A percentile compares a stretch with the other conserved stretches of the same genome.
These are phyloP conservation scores for Gossypium turneri DNA, from an alignment of 345 rosid genomes.

Conservation along the genomic window DNA sequence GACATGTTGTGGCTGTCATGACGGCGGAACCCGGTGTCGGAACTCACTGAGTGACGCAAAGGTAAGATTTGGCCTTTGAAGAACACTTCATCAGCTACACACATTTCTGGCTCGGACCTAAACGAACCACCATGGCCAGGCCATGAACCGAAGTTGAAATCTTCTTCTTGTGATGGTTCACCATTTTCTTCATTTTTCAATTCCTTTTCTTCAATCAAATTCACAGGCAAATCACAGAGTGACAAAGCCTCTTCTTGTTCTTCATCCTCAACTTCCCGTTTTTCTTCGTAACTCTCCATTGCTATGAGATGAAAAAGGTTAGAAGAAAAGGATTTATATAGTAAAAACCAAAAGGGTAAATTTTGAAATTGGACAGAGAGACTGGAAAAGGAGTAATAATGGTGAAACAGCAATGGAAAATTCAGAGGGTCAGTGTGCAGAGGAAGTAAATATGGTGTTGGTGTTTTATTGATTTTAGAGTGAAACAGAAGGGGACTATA, in stretches of 20 bases:
- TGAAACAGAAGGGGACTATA: not conserved
- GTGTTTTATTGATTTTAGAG: not conserved
- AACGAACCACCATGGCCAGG: constrained; percentile 22
- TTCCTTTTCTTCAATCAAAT: constrained; percentile 23
- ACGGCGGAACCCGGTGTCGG: constrained; percentile 29
- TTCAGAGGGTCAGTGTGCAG: constrained; percentile 19
- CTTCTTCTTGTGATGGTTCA: constrained; percentile 32
- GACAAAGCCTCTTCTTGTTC: constrained; percentile 72
- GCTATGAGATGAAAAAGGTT: constrained; percentile 1
- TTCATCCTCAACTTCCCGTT: constrained; percentile 32
- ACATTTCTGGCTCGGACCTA: constrained; percentile 50
- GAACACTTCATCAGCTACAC: constrained; percentile 70
- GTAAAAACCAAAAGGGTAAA: constrained; percentile 3
- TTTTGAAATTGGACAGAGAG: constrained; percentile 21
- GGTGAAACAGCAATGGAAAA: constrained; percentile 14
- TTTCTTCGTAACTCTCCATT: constrained; percentile 27
- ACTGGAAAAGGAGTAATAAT: constrained; percentile 6
- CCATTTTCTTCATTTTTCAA: constrained; percentile 9
- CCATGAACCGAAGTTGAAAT: constrained; percentile 52
- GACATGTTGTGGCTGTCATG: constrained; percentile 14
- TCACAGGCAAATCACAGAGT: constrained; percentile 56
- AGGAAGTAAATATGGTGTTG: constrained; percentile 8
- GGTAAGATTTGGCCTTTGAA: constrained; percentile 70
- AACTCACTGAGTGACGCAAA: constrained; percentile 50
- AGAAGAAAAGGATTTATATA: constrained; percentile 8